phyloP scores from a whole-genome alignment of 768 basidiomycete genomes.

The Coprinopsis cinerea region DNA sequence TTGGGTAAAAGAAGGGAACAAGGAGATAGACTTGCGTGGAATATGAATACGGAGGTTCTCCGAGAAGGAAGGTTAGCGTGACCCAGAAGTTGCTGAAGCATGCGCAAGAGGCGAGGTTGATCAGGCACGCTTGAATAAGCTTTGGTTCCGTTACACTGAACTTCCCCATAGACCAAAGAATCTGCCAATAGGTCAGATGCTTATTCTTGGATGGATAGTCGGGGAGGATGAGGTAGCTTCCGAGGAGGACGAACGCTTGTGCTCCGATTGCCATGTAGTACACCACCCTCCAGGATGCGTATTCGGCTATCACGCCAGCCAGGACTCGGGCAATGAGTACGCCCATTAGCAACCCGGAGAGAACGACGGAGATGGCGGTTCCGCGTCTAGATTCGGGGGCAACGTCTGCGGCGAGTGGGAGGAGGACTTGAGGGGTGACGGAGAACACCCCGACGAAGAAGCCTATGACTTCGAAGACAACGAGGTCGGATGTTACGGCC shows the following conservation, averaged over 20 bases:
- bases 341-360: conserved; percentile 64
- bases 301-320: conserved; percentile 70
- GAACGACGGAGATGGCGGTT: conserved; percentile 68
- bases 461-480: conserved; percentile 58
- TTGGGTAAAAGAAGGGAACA: neutral
- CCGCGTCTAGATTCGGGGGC: conserved; percentile 71
- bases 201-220: conserved; percentile 78
- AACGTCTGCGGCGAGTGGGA: conserved; percentile 75
- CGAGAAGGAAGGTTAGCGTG: conserved; percentile 76
- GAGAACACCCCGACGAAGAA: conserved; percentile 67
- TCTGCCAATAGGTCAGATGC: conserved; percentile 57
- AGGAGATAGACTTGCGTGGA: conserved; percentile 42
- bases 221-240: conserved; percentile 64
- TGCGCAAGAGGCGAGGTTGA: conserved; percentile 58
- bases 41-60: conserved; percentile 69
- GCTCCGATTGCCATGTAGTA: conserved; percentile 76
- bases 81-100: conserved; percentile 63
- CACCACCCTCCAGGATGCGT: conserved; percentile 63
- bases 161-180: conserved; percentile 73
- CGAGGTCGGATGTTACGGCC: conserved; percentile 51
- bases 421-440: conserved; percentile 76
- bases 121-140: conserved; percentile 60
- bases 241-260: conserved; percentile 51
- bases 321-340: conserved; percentile 71
- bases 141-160: conserved; percentile 74